These are phyloP conservation scores for Rhodotorula diobovata DNA, from an alignment of 768 basidiomycete genomes.

Conservation along the genomic window DNA sequence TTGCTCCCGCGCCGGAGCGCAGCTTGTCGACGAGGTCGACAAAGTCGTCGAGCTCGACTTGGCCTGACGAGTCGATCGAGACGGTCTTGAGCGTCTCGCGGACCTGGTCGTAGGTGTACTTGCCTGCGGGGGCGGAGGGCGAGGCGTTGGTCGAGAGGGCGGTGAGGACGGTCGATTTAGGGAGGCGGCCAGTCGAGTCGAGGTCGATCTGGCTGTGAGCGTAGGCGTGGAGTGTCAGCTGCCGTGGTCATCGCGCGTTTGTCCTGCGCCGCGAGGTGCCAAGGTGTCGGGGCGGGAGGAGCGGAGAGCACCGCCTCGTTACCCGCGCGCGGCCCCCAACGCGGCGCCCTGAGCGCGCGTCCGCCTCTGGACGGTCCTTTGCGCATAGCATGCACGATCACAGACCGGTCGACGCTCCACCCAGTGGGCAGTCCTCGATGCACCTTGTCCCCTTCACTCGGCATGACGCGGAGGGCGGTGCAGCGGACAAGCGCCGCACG, in stretches of 20 bases:
- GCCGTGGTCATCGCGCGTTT: background rate
- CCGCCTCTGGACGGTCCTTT: background rate
- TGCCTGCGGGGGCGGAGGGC: conserved; percentile 51
- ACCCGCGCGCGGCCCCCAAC: no score
- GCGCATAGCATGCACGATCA: no score
- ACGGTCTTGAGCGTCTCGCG: conserved; percentile 77
- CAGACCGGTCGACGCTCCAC: no score
- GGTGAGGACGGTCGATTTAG: conserved; percentile 75
- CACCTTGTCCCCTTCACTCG: background rate
- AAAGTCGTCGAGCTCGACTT: conserved; percentile 96
- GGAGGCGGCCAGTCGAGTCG: conserved; percentile 73
- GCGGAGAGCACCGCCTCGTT: background rate
- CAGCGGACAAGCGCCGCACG: no score
- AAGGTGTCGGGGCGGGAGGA: background rate
- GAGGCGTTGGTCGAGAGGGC: conserved; percentile 60
- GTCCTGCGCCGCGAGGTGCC: no score
- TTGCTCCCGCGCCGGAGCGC: conserved; percentile 42
- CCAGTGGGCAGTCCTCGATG: no score
- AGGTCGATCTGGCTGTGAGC: conserved; percentile 62
- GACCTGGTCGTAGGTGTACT: conserved; percentile 79
- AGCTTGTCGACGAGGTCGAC: conserved; percentile 90
- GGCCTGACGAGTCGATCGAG: conserved; percentile 80
- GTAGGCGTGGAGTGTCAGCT: background rate
- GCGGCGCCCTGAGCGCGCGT: no score
- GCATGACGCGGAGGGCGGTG: background rate